phyloP scores from a whole-genome alignment of 2,329 filamentous ascomycete species.

The Fusarium euwallaceae region DNA sequence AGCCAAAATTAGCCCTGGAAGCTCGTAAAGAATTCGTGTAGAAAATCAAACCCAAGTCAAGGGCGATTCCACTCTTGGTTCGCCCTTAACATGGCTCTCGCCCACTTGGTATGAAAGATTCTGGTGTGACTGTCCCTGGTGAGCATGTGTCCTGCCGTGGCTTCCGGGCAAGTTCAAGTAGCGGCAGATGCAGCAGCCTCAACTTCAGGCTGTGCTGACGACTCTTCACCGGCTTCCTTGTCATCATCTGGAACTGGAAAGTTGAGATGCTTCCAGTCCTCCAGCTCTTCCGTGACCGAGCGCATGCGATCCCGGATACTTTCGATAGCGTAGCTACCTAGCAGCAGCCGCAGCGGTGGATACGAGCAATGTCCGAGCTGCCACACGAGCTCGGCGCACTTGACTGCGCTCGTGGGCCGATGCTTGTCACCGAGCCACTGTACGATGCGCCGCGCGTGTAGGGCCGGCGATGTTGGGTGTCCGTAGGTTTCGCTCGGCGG shows the following conservation, averaged over 20 bases:
- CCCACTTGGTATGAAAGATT: constrained; percentile 11
- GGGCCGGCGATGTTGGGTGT: constrained; percentile 81
- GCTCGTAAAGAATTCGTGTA: constrained; percentile 32
- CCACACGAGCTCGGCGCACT: constrained; percentile 94
- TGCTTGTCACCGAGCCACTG: constrained; percentile 95
- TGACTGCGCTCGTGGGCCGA: constrained; percentile 86
- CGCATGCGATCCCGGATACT: constrained; percentile 91
- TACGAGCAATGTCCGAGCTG: constrained; percentile 95
- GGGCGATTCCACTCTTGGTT: background rate
- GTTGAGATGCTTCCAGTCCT: constrained; percentile 91
- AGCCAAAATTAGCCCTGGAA: constrained; percentile 18
- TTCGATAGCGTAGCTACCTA: constrained; percentile 95
- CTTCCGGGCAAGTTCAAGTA: constrained; percentile 16
- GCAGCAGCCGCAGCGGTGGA: constrained; percentile 85
- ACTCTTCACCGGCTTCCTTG: constrained; percentile 39
- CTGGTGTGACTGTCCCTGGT: background rate
- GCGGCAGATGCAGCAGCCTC: constrained; percentile 18
- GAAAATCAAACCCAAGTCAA: constrained; percentile 8
- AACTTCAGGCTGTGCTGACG: constrained; percentile 15
- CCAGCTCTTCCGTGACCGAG: constrained; percentile 93
- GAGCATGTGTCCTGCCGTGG: background rate
- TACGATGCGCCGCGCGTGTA: constrained; percentile 90
- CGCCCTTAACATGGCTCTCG: too few relatives aligned
- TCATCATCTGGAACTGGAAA: constrained; percentile 62
- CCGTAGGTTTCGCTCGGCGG: constrained; percentile 85